phyloP scores from a whole-genome alignment of 2,329 filamentous ascomycete genomes.

The Paecilomyces sp. region DNA sequence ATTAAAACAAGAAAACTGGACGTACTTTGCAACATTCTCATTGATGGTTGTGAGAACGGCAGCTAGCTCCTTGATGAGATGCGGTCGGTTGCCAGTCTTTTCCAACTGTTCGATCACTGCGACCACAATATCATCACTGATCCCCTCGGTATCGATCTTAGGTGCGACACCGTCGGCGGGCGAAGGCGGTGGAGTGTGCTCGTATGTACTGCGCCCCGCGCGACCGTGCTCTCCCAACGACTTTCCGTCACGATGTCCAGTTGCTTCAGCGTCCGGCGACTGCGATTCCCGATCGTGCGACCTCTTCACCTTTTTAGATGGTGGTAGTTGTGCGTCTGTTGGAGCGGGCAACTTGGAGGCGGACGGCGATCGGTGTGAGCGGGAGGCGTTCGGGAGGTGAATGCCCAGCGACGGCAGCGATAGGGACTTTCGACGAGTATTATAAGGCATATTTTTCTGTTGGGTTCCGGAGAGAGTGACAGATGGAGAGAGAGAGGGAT shows the following conservation, averaged over 20 bases:
- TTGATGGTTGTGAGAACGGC: slow-evolving; percentile 68
- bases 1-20: slow-evolving; percentile 15
- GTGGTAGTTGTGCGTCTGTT: slow-evolving; percentile 44
- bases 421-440: slow-evolving; percentile 92
- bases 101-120: slow-evolving; percentile 82
- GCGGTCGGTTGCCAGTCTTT: slow-evolving; percentile 83
- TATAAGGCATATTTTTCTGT: slow-evolving; percentile 67
- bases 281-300: slow-evolving; percentile 54
- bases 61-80: slow-evolving; percentile 90
- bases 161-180: slow-evolving; percentile 47
- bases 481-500: slow-evolving; percentile 3
- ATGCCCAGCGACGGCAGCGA: slow-evolving; percentile 91
- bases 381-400: slow-evolving; percentile 60
- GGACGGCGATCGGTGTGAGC: slow-evolving; percentile 51
- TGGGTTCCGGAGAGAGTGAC: slow-evolving; percentile 1
- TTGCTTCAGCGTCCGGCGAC: slow-evolving; percentile 30
- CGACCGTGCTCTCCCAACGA: slow-evolving; percentile 14
- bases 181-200: slow-evolving; percentile 75
- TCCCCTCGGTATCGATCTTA: slow-evolving; percentile 70
- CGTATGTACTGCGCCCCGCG: slow-evolving; percentile 46
- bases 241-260: slow-evolving; percentile 24
- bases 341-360: slow-evolving; percentile 58
- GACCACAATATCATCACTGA: slow-evolving; percentile 93
- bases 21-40: slow-evolving; percentile 85
- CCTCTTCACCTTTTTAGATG: slow-evolving; percentile 68